Evolutionary conservation across 176 grass and related monocot genomes (phyloP).

Genomic region (Oryza nivara): DNA sequence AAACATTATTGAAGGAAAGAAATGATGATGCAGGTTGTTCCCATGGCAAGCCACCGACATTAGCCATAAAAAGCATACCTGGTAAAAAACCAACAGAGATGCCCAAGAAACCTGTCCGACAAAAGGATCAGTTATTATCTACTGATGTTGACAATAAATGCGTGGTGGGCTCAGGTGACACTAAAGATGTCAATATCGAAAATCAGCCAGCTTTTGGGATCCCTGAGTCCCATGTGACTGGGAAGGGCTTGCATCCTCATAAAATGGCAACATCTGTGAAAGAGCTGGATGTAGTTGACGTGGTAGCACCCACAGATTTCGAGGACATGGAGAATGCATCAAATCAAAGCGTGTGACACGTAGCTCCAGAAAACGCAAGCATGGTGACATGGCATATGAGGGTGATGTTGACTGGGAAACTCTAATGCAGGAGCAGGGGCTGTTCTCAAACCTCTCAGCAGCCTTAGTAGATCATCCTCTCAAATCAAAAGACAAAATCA

Average conservation of each 20-base stretch:
- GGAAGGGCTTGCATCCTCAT: constrained; percentile 46
- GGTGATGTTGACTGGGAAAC: constrained; percentile 89
- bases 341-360: constrained; percentile 50
- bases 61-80: constrained; percentile 45
- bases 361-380: constrained; percentile 66
- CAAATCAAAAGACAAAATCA: constrained; percentile 65
- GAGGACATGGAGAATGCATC: constrained; percentile 53
- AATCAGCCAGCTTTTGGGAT: constrained; percentile 37
- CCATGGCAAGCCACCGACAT: constrained; percentile 34
- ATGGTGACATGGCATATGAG: constrained; percentile 95
- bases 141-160: constrained; percentile 40
- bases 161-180: not conserved
- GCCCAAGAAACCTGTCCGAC: constrained; percentile 43
- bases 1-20: constrained; percentile 50
- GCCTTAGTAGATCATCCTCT: constrained; percentile 51
- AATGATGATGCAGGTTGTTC: constrained; percentile 40
- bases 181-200: constrained; percentile 45
- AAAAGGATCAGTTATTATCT: constrained; percentile 38
- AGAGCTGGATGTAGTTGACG: constrained; percentile 50
- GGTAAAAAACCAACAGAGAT: constrained; percentile 45
- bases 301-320: constrained; percentile 36
- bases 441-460: constrained; percentile 62
- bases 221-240: constrained; percentile 22
- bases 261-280: constrained; percentile 43
- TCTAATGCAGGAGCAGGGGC: constrained; percentile 76